Evolutionary conservation across 2,329 filamentous ascomycete genomes (phyloP).

Genomic region (Aspergillus felis): DNA sequence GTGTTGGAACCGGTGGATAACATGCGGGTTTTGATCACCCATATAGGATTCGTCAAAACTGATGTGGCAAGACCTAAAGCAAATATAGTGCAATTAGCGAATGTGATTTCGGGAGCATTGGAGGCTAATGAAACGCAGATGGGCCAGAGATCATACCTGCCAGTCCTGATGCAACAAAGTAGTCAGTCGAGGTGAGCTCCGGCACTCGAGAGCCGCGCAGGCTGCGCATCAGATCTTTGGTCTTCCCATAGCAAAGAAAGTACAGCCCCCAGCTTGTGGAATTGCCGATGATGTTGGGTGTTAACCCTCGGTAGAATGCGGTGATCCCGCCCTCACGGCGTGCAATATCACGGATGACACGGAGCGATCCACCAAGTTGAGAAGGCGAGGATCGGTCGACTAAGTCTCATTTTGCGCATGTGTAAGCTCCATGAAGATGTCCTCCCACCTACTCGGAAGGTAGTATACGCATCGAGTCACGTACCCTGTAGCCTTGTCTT

Average conservation of each 20-base stretch:
- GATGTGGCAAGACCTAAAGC: constrained; percentile 66
- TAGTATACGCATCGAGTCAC: constrained; percentile 15
- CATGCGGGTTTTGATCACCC: constrained; percentile 98
- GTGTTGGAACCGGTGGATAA: constrained; percentile 72
- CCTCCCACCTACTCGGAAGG: background rate
- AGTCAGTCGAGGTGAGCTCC: constrained; percentile 62
- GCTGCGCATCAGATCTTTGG: constrained; percentile 52
- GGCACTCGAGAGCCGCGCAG: constrained; percentile 30
- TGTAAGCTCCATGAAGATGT: background rate
- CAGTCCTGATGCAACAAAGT: constrained; percentile 70
- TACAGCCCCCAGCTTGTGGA: constrained; percentile 87
- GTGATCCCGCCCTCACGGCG: constrained; percentile 55
- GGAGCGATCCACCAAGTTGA: constrained; percentile 50
- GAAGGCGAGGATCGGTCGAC: constrained; percentile 49
- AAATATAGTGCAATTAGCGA: background rate
- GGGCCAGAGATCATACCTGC: constrained; percentile 42
- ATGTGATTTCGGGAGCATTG: background rate
- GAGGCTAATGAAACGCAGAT: background rate
- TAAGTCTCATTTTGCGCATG: constrained; percentile 38
- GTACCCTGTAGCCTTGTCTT: constrained; percentile 92
- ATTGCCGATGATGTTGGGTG: constrained; percentile 88
- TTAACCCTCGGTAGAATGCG: constrained; percentile 83
- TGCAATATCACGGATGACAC: constrained; percentile 50
- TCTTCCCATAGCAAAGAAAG: constrained; percentile 69
- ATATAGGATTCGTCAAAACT: constrained; percentile 86